A percentile compares a stretch with the other conserved stretches of the same genome.
These are phyloP conservation scores for Seiridium unicorne DNA, from an alignment of 2,329 filamentous ascomycete species.

Conservation along the genomic window DNA sequence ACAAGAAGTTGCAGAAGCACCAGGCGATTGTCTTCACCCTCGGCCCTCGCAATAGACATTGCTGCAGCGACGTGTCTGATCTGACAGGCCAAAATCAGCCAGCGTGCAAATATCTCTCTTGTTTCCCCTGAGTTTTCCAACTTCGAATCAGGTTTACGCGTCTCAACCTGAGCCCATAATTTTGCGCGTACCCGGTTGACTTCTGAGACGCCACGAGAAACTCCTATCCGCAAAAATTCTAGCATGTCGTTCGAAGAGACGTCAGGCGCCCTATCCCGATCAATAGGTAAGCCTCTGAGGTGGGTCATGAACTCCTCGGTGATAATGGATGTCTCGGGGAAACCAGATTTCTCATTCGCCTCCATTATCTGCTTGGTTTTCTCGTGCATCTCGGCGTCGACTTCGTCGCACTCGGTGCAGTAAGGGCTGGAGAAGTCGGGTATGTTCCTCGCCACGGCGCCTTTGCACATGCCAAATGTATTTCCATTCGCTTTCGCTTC, in stretches of 20 bases:
- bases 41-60: background rate
- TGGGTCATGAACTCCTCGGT: background rate
- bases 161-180: background rate
- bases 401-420: constrained; percentile 1
- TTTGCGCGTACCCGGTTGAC: background rate
- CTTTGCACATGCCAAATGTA: background rate
- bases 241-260: background rate
- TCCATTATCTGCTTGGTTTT: background rate
- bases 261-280: background rate
- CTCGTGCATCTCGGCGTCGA: background rate
- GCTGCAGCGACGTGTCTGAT: background rate
- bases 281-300: background rate
- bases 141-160: background rate
- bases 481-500: background rate
- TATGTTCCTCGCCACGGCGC: background rate
- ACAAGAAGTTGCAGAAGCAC: background rate
- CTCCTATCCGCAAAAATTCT: background rate
- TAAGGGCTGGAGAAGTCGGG: constrained; percentile 1
- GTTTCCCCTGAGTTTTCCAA: background rate
- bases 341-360: background rate
- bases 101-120: constrained; percentile 1
- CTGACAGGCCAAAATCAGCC: background rate
- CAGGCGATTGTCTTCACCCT: background rate
- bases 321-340: background rate
- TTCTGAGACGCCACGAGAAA: background rate